phyloP scores from a whole-genome alignment of 805 yeast species.

The Candida easanensis region DNA sequence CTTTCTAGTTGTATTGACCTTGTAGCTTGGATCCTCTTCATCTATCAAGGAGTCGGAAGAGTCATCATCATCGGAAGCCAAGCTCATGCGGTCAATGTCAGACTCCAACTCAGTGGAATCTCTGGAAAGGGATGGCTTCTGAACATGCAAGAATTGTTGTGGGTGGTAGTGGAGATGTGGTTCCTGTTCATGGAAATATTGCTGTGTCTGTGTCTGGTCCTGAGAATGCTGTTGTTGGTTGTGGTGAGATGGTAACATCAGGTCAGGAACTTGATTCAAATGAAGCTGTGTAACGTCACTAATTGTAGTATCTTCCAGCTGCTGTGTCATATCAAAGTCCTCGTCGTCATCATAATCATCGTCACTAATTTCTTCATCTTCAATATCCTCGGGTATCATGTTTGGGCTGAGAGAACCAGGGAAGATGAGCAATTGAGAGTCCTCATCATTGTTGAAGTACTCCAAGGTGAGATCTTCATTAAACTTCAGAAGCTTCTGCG shows the following conservation, averaged over 20 bases:
- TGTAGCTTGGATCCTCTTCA: conserved; percentile 18
- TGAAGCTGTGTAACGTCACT: conserved; percentile 2
- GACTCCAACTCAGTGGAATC: conserved; percentile 34
- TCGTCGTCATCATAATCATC: conserved; percentile 27
- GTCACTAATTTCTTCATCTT: conserved; percentile 26
- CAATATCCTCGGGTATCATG: conserved; percentile 25
- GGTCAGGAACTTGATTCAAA: conserved; percentile 6
- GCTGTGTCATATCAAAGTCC: conserved; percentile 15
- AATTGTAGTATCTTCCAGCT: conserved; percentile 8
- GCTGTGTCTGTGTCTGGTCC: neutral
- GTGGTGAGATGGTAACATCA: conserved; percentile 6
- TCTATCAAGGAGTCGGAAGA: conserved; percentile 22
- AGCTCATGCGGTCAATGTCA: conserved; percentile 42
- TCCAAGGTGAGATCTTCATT: conserved; percentile 28
- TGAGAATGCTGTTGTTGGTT: neutral
- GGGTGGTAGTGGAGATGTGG: neutral
- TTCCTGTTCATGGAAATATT: conserved; percentile 1
- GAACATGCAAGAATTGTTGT: neutral
- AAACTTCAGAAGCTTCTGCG: conserved; percentile 24
- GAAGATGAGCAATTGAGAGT: conserved; percentile 21
- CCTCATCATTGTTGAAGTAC: conserved; percentile 25
- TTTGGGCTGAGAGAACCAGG: conserved; percentile 20
- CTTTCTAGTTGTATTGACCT: conserved; percentile 1
- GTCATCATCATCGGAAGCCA: conserved; percentile 36
- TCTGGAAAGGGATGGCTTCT: conserved; percentile 9